Conservation (phyloP, 2,329 filamentous ascomycete genomes). For the Grosmannia clavigera region DNA sequence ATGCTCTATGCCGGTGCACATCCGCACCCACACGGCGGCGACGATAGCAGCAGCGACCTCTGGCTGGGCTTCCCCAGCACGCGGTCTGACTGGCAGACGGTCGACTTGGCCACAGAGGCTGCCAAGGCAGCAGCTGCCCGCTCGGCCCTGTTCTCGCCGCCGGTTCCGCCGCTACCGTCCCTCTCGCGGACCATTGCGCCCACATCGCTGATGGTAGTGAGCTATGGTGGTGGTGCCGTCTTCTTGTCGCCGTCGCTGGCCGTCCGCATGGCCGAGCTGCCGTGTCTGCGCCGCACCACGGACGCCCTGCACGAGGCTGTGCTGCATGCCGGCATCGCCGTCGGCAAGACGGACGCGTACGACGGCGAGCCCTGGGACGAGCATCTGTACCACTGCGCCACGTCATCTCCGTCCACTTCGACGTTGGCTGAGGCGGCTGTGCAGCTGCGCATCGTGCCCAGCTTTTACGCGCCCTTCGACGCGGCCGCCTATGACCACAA, state of each 20-base stretch:
- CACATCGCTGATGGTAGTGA: slow-evolving; percentile 18
- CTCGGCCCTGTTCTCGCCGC: not conserved
- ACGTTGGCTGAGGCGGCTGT: slow-evolving; percentile 17
- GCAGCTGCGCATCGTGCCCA: slow-evolving; percentile 29
- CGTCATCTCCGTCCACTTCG: not conserved
- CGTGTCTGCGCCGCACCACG: slow-evolving; percentile 21
- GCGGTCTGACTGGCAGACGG: slow-evolving; percentile 27
- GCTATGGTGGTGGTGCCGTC: slow-evolving; percentile 32
- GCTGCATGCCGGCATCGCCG: not conserved
- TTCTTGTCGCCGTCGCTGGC: slow-evolving; percentile 27
- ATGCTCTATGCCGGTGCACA: slow-evolving; percentile 14
- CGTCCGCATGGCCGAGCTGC: slow-evolving; percentile 20
- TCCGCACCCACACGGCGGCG: slow-evolving; percentile 2
- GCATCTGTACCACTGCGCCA: slow-evolving; percentile 28
- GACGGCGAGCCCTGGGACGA: slow-evolving; percentile 24
- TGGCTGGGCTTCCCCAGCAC: slow-evolving; percentile 33
- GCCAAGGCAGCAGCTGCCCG: not conserved
- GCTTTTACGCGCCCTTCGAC: slow-evolving; percentile 26
- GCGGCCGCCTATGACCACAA: slow-evolving; percentile 19
- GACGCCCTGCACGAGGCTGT: not conserved
- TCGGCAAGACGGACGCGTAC: slow-evolving; percentile 10
- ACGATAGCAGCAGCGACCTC: slow-evolving; percentile 18
- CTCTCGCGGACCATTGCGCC: not conserved
- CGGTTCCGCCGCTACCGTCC: not conserved
- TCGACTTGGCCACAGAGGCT: slow-evolving; percentile 12